Evolutionary conservation across 2,329 filamentous ascomycete species (phyloP), one percentile per base, ranked within the genome.

Genomic region (Ascochyta fabae): DNA sequence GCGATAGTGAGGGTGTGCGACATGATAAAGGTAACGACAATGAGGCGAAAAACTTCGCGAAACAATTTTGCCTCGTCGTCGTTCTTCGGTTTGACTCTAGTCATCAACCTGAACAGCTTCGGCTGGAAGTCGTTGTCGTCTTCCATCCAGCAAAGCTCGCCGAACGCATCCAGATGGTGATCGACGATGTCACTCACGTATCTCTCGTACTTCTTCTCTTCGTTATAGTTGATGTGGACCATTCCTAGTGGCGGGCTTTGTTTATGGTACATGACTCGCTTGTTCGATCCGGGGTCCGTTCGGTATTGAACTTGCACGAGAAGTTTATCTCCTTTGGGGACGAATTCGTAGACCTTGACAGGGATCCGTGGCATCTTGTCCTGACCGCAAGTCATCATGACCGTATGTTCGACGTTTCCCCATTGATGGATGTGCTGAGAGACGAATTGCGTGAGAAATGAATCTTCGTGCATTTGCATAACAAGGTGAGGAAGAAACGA

Each of bases 1-100:
- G 73, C 69, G 24, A 82, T 77, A 34, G 75, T 79, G 29, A 81
- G 65, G 5, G 79, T 78, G 59, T 79, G 80, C 29, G 75, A 76
- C 78, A 81, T 81, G 56, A 81, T 81, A 62, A 78, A 80, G 1
- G 79, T 82, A 41, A 77, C 73, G 3, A 81, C 70, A 29, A 80
- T 73, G 61, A 82, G 77, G 39, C 79, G 77, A 48, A 78, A 71
- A 44, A 81, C 74, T 48, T 79, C 75, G 33, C 70, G 70, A 39
- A 81, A 73, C 15, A 81, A 68, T 19, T 73, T 71, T 45, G 68
- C 65, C 54, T 79, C 73, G 16, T 76, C 69, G 22, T 79, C 77
- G n/a, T 64, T 70, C 55, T 72, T 72, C 8, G 72, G 68, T 38
- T 75, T 72, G 24, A 75, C 68, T 19, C 68, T 65, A n/a, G 68